Evolutionary conservation across 1,284 basidiomycete species (phyloP).

Genomic region (Trichosporon sp.): DNA sequence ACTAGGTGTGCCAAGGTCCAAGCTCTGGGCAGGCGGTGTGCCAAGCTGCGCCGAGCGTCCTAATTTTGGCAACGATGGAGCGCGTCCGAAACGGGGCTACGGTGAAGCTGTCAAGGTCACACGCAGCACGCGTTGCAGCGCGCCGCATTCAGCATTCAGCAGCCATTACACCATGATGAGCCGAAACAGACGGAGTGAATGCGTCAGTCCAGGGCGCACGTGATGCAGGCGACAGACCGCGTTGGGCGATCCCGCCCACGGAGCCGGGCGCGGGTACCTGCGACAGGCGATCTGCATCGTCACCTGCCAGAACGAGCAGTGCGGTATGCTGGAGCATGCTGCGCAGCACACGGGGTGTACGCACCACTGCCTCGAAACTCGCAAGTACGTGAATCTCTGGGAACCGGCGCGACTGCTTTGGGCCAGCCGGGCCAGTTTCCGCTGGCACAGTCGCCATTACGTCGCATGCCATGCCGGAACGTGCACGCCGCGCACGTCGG

Average conservation of each 20-base stretch:
- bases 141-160: not conserved
- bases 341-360: not conserved
- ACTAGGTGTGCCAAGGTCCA: not conserved
- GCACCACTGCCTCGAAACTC: too few species aligned
- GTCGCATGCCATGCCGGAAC: too few species aligned
- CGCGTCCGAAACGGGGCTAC: not conserved
- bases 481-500: too few species aligned
- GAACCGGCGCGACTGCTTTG: not conserved
- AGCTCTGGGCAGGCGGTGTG: not conserved
- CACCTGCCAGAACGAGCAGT: not conserved
- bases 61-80: not conserved
- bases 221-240: not conserved
- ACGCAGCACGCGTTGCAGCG: not conserved
- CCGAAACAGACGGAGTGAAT: not conserved
- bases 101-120: not conserved
- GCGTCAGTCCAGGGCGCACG: not conserved
- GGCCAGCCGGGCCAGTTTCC: too few species aligned
- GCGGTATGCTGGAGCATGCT: not conserved
- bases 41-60: not conserved
- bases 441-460: not conserved
- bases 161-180: not conserved
- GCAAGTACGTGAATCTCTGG: not conserved
- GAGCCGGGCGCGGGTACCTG: not conserved
- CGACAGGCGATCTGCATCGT: not conserved
- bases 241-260: not conserved